These are phyloP conservation scores for Rhodotorula kratochvilovae DNA, from an alignment of 768 basidiomycete genomes.

Conservation along the genomic window DNA sequence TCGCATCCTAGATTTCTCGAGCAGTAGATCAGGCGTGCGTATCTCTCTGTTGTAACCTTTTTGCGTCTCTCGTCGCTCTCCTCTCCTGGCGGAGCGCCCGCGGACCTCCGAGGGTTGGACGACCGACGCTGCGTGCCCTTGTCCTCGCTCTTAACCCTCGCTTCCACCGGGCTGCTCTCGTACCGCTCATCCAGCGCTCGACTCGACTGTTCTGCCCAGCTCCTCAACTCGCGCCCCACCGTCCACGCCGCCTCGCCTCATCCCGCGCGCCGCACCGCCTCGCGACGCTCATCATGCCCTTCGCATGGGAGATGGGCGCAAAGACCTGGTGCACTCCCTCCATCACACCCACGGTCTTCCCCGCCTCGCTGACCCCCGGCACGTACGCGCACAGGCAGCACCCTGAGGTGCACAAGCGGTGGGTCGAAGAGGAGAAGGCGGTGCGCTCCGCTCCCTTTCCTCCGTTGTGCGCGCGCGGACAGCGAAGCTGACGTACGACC, in stretches of 20 bases:
- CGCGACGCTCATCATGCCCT: background rate
- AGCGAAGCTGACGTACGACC: too few relatives aligned
- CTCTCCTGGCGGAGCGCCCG: too few relatives aligned
- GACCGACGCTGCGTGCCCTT: too few relatives aligned
- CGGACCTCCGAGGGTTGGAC: too few relatives aligned
- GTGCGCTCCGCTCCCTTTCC: background rate
- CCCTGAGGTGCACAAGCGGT: background rate
- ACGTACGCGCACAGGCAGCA: background rate
- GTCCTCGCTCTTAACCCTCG: background rate
- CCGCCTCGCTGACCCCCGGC: background rate
- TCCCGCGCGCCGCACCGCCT: too few relatives aligned
- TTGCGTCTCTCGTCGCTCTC: too few relatives aligned
- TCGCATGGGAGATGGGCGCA: background rate
- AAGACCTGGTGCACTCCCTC: conserved; percentile 10
- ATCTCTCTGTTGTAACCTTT: background rate
- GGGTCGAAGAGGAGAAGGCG: conserved; percentile 3
- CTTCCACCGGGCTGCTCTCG: background rate
- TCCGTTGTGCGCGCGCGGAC: too few relatives aligned
- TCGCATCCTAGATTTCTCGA: background rate
- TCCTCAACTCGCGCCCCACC: too few relatives aligned
- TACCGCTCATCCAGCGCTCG: too few relatives aligned
- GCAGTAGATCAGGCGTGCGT: background rate
- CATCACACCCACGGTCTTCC: background rate
- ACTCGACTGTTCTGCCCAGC: too few relatives aligned
- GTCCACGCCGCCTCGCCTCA: too few relatives aligned